Base-by-base conservation (phyloP, 257 asterid species). In the Fraxinus excelsior region DNA sequence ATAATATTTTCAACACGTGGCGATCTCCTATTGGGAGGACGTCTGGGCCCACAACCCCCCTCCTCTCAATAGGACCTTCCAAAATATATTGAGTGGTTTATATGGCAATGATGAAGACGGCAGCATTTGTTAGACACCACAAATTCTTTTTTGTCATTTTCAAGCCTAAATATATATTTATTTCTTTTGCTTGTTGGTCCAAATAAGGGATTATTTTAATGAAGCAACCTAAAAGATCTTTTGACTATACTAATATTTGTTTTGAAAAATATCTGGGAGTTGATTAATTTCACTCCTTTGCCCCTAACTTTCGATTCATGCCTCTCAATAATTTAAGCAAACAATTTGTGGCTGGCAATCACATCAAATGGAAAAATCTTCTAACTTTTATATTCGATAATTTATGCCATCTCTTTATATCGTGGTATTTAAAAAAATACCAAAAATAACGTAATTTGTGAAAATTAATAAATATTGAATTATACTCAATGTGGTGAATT, bases 321-420 rank as follows among this genome's bases (percentile, higher is more conserved):
- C 34, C 34, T 62, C 46, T 23, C 37, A 80, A 68, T 82, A 79
- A 76, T 76, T 85, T 76, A 83, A 83, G 64, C 44, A 69, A 25
- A 7, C 25, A 69, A 70, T 19, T 51, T 74, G 73, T 81, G 85
- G 87, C 85, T 82, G 81, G 88, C 87, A 81, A 78, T 80, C 76
- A 67, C 84, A 72, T 83, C 64, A 73, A 40, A 72, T 77, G 74
- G 81, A 62, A 62, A 26, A 86, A 21, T 60, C 79, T 38, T 75
- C 69, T n/a, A 66, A 60, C 70, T 68, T 18, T 42, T 12, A 3
- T 11, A 0, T 42, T 11, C 18, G 18, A 42, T 42, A 2, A 10
- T 42, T 13, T 42, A 42, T 42, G 4, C 4, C 0, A 40, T 10
- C 49, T 11, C 14, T 2, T 11, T 11, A 40, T 11, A 40, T 2